Evolutionary conservation across 2,329 filamentous ascomycete species (phyloP), one percentile per base, ranked within the genome.

Genomic region (Cadophora sp.): DNA sequence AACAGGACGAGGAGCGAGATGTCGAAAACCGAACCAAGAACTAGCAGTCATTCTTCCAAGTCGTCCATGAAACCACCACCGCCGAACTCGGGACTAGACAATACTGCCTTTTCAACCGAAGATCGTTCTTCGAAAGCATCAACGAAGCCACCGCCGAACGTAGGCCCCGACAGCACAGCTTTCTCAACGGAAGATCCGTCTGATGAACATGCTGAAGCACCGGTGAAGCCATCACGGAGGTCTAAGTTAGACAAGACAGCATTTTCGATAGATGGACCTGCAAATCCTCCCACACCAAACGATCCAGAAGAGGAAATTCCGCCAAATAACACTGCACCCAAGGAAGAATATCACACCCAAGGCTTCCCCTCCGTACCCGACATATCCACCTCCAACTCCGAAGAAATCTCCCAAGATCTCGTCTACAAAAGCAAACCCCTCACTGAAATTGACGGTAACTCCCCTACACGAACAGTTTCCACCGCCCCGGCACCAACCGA

Each of bases 391-490:
- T 12, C 56, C n/a, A 59, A 60, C 48, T 71, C 70, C 22, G 70
- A 69, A 34, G 66, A 69, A 3, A 27, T 31, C 16, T 64, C 62
- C 6, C 62, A 70, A 46, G 67, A 74, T 2, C 48, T 58, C 8
- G 64, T 68, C 9, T 56, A 61, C 26, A 70, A 63, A 62, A 65
- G 71, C 24, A 69, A 73, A 55, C 75, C 77, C 19, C 73, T 79
- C 11, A 73, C 76, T 55, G 77, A 79, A 70, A 72, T 75, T 50
- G 75, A 73, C 50, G 53, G 69, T 1, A 80, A 78, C 59, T 77
- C 77, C 9, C 71, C 75, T 4, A 67, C 70, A 34, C 70, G 66
- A 65, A 71, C 69, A 12, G 66, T 72, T 31, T 72, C 72, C n/a
- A 73, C 68, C 61, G 70, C 69, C 11, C 69, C 69, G 22, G 71